A percentile compares a stretch with the other conserved stretches of the same genome.
Conservation (phyloP, 345 rosid species). For the Hibiscus trionum region DNA sequence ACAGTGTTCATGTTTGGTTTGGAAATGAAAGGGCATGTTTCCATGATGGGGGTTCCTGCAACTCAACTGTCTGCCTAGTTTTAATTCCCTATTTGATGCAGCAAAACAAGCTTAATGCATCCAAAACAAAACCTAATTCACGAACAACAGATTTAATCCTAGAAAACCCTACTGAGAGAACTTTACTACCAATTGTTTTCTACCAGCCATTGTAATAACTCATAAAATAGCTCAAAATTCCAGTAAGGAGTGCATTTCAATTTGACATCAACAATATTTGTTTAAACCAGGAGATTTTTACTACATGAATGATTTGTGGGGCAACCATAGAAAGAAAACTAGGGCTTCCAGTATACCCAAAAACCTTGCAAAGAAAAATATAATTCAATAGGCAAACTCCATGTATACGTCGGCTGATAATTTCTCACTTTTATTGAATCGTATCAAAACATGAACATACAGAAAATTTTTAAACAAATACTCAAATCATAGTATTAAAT, state of each 20-base stretch:
- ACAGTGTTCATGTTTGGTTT: not conserved
- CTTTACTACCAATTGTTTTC: not conserved
- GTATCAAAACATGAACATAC: not conserved
- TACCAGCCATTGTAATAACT: no score
- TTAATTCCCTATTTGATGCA: not conserved
- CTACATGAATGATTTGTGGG: not conserved
- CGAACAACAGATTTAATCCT: not conserved
- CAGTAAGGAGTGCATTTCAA: not conserved
- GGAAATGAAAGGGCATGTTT: slow-evolving; percentile 1
- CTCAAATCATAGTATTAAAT: no score
- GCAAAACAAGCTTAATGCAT: not conserved
- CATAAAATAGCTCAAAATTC: no score
- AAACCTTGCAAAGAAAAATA: not conserved
- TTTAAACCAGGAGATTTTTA: not conserved
- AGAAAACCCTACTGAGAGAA: not conserved
- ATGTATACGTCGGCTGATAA: not conserved
- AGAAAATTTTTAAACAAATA: not conserved
- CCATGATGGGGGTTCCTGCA: not conserved
- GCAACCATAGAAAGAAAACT: not conserved
- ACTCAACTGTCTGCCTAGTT: not conserved
- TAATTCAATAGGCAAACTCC: not conserved
- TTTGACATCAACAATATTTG: not conserved
- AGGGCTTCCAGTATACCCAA: slow-evolving; percentile 15
- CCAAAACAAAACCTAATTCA: not conserved
- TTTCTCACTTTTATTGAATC: not conserved